A percentile compares a stretch with the other conserved stretches of the same genome.
Conservation (phyloP, 2,329 filamentous ascomycete species). For the Xylaria sp. region DNA sequence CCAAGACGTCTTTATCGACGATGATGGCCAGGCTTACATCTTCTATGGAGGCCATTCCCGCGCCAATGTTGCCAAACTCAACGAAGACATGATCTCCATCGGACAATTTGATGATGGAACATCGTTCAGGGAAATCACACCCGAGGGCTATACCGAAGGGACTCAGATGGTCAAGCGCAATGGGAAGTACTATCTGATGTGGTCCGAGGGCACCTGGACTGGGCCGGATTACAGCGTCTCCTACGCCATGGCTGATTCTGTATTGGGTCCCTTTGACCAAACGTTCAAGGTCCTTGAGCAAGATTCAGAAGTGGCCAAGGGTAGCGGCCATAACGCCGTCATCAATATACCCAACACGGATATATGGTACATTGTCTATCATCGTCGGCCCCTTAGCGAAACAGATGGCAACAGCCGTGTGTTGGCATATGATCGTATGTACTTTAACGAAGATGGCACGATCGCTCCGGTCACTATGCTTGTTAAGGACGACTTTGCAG, state of each 20-base stretch:
- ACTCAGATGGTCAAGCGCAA: constrained; percentile 56
- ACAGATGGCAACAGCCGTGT: constrained; percentile 58
- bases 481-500: constrained; percentile 55
- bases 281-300: constrained; percentile 52
- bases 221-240: constrained; percentile 58
- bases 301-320: constrained; percentile 48
- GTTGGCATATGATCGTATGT: constrained; percentile 59
- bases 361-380: constrained; percentile 58
- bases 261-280: constrained; percentile 54
- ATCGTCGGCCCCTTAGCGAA: constrained; percentile 57
- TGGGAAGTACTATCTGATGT: constrained; percentile 57
- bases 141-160: constrained; percentile 56
- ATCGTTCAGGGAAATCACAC: constrained; percentile 57
- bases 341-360: constrained; percentile 52
- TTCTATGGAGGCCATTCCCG: constrained; percentile 57
- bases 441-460: constrained; percentile 56
- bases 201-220: constrained; percentile 57
- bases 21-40: constrained; percentile 46
- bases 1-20: constrained; percentile 39
- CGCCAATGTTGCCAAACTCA: constrained; percentile 55
- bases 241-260: constrained; percentile 54
- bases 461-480: constrained; percentile 57
- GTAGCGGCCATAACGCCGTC: constrained; percentile 56
- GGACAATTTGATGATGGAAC: constrained; percentile 54
- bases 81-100: constrained; percentile 55